Base-by-base conservation (phyloP, 495 filamentous ascomycete genomes). In the Podospora sp. region DNA sequence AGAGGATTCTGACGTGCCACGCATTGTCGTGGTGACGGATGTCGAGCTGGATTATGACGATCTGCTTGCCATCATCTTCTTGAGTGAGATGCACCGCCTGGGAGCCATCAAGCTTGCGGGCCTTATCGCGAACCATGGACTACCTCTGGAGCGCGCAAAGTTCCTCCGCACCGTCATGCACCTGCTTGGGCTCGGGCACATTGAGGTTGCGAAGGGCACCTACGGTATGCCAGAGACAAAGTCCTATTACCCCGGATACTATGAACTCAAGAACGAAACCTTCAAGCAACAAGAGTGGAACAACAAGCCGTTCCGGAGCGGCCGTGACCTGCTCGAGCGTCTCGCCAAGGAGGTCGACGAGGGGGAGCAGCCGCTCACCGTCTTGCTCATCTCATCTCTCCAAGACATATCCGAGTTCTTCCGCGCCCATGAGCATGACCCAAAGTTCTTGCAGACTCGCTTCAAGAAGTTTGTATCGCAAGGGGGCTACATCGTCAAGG, bases 11-110 rank as follows among this genome's bases (percentile, higher is more conserved):
- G 56, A 66, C n/a, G 66, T 51, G 29, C 69, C 69, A 2, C 67
- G 69, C 53, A 60, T 71, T 8, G 14, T 71, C 6, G 61, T 71
- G 6, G 56, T 64, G 12, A 71, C 69, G 1, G 69, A 71, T 26
- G 57, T 71, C 18, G 69, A 71, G 46, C 69, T 69, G 36, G 69
- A 71, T 57, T 71, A 71, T 21, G 69, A 71, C 21, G 69, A 71
- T 61, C 55, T 71, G 14, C 25, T 69, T 36, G 67, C 69, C 50
- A 61, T 71, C 55, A 67, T 71, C 56, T 71, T 71, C 21, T 63
- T 71, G 18, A 63, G 52, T 55, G 69, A 71, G n/a, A 71, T 71
- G 69, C 67, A 71, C 21, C 69, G 67, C 35, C 62, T 71, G 36
- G 69, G 69, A 6, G 69, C 53, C 9, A 20, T 71, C 51, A 46